Evolutionary conservation across 306 rosid species (phyloP).

Genomic region (Crotalaria pallida): DNA sequence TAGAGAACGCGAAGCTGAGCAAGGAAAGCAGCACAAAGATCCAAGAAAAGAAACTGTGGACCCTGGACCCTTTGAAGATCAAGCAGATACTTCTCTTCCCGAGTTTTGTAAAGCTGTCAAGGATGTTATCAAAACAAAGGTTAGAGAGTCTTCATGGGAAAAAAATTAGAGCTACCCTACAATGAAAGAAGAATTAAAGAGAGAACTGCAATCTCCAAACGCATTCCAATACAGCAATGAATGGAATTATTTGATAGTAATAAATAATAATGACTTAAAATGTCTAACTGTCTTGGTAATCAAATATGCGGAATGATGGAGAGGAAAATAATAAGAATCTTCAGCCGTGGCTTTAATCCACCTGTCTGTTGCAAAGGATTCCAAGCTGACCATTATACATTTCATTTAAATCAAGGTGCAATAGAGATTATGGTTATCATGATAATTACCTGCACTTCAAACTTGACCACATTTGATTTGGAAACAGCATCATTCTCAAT

Average conservation of each 20-base stretch:
- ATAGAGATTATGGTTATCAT: constrained; percentile 1
- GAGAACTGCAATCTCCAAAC: not conserved
- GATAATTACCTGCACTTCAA: constrained; percentile 82
- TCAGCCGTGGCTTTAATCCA: not conserved
- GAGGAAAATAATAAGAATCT: not conserved
- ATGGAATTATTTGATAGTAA: not conserved
- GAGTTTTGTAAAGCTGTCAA: constrained; percentile 77
- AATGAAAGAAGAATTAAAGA: not conserved
- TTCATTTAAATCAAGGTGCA: constrained; percentile 6
- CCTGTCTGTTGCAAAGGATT: not conserved
- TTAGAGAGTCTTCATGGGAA: not conserved
- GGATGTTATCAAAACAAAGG: constrained; percentile 10
- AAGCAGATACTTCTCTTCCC: constrained; percentile 86
- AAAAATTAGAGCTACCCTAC: not conserved
- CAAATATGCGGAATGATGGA: not conserved
- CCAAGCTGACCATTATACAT: not conserved
- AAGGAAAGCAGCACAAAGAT: constrained; percentile 90
- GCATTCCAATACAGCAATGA: not conserved
- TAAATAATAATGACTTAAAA: constrained; percentile 2
- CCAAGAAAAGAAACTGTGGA: constrained; percentile 90
- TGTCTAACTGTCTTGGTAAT: not conserved
- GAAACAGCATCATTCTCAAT: constrained; percentile 50
- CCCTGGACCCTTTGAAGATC: constrained; percentile 94
- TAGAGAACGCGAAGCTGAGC: constrained; percentile 77
- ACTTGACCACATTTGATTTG: constrained; percentile 71